Percentiles rank a stretch among this genome's conserved stretches.
Conservation (phyloP, 139 green algal species). For the Zygnema circumcarinatum region DNA sequence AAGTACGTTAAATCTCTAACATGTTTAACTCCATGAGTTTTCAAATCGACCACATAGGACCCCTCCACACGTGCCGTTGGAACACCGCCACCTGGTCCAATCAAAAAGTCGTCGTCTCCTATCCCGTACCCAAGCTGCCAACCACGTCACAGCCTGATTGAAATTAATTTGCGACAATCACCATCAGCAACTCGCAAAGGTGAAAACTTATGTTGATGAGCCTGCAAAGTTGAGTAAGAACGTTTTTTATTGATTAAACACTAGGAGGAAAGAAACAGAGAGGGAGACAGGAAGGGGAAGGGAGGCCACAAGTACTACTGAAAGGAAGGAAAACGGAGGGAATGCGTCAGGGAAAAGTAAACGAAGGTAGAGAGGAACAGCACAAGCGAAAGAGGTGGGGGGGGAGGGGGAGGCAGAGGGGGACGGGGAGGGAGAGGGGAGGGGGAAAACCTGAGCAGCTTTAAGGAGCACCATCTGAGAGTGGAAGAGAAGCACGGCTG, state of each 20-base stretch:
- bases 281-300: no score
- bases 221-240: no score
- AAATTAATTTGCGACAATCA: no score
- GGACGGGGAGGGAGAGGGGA: background rate
- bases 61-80: background rate
- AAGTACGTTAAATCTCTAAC: constrained; percentile 82
- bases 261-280: no score
- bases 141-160: no score
- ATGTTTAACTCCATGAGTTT: background rate
- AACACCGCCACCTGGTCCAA: constrained; percentile 4
- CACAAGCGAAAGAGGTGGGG: background rate
- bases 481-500: constrained; percentile 73
- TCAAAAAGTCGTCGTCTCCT: constrained; percentile 11
- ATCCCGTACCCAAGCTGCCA: background rate
- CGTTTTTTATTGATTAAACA: no score
- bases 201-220: no score
- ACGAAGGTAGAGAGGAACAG: constrained; percentile 3
- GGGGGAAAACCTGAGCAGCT: background rate
- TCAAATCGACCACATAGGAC: constrained; percentile 42
- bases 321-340: background rate
- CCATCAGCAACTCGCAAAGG: no score
- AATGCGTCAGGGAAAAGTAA: background rate
- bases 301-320: no score
- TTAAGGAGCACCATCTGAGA: constrained; percentile 33
- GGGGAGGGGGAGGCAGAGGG: background rate